A percentile compares a stretch with the other conserved stretches of the same genome.
Conservation (phyloP, 805 yeast genomes). For the Cyberlindnera veronae region DNA sequence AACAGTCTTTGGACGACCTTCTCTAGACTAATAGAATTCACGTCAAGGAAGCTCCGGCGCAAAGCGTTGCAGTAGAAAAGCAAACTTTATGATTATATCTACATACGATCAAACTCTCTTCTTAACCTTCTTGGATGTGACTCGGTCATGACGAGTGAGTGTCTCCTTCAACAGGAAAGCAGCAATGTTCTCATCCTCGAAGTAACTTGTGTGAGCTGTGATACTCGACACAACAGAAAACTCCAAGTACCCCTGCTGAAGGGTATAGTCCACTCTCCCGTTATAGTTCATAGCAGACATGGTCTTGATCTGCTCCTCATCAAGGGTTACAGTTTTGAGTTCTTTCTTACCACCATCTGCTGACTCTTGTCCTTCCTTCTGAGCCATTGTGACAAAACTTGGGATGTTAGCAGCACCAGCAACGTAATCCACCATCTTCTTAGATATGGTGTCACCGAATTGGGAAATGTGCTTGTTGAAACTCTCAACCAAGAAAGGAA, state of each 20-base stretch:
- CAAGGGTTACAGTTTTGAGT: constrained; percentile 22
- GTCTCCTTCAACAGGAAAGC: constrained; percentile 70
- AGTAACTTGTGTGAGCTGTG: constrained; percentile 84
- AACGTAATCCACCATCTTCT: constrained; percentile 16
- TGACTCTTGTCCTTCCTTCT: constrained; percentile 7
- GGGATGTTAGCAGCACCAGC: constrained; percentile 11
- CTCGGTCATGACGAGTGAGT: constrained; percentile 22
- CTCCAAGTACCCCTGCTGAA: constrained; percentile 77
- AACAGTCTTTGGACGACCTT: constrained; percentile 74
- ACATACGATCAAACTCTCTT: not conserved
- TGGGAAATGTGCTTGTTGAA: constrained; percentile 38
- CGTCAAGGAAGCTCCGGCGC: no score
- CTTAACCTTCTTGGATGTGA: constrained; percentile 30
- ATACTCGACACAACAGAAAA: constrained; percentile 76
- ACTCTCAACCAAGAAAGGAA: constrained; percentile 49
- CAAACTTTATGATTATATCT: not conserved
- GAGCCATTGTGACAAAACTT: constrained; percentile 7
- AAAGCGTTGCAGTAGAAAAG: no score
- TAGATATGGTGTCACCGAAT: constrained; percentile 20
- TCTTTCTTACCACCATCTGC: no score
- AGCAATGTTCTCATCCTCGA: constrained; percentile 83
- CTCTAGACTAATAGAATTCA: constrained; percentile 12
- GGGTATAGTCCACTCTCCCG: constrained; percentile 78
- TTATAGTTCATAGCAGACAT: constrained; percentile 54
- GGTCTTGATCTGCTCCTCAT: constrained; percentile 31